Base-by-base conservation (phyloP, 306 rosid species). In the Quercus gilva region DNA sequence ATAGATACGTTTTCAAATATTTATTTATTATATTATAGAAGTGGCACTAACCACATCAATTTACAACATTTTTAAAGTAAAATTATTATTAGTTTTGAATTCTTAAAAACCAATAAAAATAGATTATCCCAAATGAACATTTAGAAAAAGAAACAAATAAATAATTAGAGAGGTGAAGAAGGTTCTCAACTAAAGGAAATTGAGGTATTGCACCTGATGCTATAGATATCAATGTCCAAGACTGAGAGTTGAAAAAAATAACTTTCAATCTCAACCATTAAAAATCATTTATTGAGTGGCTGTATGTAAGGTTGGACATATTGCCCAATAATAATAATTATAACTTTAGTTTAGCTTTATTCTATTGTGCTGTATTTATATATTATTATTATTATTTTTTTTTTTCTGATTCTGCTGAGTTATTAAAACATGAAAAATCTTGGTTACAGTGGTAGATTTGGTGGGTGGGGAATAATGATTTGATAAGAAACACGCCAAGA, bases 391-490 rank as follows among this genome's bases (percentile, higher is more conserved):
- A 20, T 43, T 5, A 8, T 41, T 12, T 11, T n/a, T 43, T 43
- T 55, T 4, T 19, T 57, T 55, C 35, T 60, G 43, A 37, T 15
- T 23, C 5, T 26, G 25, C 43, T 21, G 61, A 76, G 68, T 60
- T 49, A 43, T n/a, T 23, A 45, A 25, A 49, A 23, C 35, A 13
- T 13, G 21, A 71, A 49, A 45, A 56, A 35, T 68, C 45, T 31
- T 35, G 33, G 64, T 56, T 37, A 75, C 78, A 53, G 63, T 72
- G 70, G 75, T 71, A 43, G 71, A 73, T 74, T 55, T 74, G 85
- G 77, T 79, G 88, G 70, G 86, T 28, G 73, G 72, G 76, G 88
- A 87, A 89, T 87, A 87, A 71, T 71, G 45, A 69, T 41, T 41
- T 77, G 60, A 64, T 23, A 67, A 33, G 72, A 67, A 45, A 29